Percentiles rank a stretch among this genome's conserved stretches.
Evolutionary conservation across 768 basidiomycete species (phyloP).

Genomic region (Naganishia onofrii): DNA sequence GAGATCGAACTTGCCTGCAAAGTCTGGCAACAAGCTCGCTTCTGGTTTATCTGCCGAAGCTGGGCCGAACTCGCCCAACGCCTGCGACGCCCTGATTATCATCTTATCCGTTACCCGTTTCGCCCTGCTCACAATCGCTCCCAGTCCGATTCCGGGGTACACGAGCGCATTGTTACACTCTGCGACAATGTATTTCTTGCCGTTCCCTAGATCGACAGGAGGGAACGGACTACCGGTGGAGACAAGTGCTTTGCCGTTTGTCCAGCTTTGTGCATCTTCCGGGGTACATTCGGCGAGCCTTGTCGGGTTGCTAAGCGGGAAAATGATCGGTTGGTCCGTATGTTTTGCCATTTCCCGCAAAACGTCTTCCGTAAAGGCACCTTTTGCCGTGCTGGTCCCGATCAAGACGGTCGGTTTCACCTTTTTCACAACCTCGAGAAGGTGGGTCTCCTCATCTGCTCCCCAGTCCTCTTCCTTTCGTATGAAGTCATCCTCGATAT

Average conservation of each 20-base stretch:
- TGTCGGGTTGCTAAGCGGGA: conserved; percentile 80
- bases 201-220: conserved; percentile 62
- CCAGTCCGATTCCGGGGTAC: conserved; percentile 76
- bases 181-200: conserved; percentile 60
- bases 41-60: conserved; percentile 66
- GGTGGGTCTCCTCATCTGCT: conserved; percentile 42
- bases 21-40: conserved; percentile 67
- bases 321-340: conserved; percentile 72
- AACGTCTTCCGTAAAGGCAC: conserved; percentile 58
- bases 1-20: conserved; percentile 35
- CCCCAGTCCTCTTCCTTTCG: conserved; percentile 59
- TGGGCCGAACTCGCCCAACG: conserved; percentile 73
- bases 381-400: conserved; percentile 73
- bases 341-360: conserved; percentile 59
- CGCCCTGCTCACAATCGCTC: conserved; percentile 66
- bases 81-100: conserved; percentile 75
- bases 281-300: conserved; percentile 61
- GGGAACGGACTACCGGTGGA: conserved; percentile 84
- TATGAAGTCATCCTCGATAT: conserved; percentile 61
- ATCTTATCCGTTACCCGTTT: conserved; percentile 72
- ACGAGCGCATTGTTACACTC: conserved; percentile 58
- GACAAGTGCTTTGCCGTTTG: conserved; percentile 70
- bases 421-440: conserved; percentile 68
- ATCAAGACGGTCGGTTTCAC: conserved; percentile 81
- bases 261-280: conserved; percentile 71